phyloP scores from a whole-genome alignment of 164 flowering plant species.

The Tetrastigma voinierianum region DNA sequence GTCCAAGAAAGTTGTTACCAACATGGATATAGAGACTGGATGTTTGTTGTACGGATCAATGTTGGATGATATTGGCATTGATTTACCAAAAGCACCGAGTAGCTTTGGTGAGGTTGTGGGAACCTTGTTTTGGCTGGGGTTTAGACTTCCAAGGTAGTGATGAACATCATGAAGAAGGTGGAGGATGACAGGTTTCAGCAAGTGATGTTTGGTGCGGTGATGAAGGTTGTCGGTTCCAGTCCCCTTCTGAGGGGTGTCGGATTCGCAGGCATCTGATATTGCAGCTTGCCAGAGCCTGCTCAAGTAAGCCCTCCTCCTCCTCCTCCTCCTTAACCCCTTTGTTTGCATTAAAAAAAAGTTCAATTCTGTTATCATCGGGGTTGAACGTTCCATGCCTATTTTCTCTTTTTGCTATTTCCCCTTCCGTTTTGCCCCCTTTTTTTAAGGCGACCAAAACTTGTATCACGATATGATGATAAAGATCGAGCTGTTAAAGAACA shows the following conservation, averaged over 20 bases:
- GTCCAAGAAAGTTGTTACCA: slow-evolving; percentile 47
- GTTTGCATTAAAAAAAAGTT: slow-evolving; percentile 3
- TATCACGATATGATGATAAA: slow-evolving; percentile 22
- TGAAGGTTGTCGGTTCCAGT: slow-evolving; percentile 29
- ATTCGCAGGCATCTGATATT: slow-evolving; percentile 56
- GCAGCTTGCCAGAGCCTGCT: slow-evolving; percentile 57
- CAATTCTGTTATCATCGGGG: slow-evolving; percentile 9
- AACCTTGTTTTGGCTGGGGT: slow-evolving; percentile 48
- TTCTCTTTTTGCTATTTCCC: not conserved
- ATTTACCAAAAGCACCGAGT: slow-evolving; percentile 83
- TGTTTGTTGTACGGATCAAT: slow-evolving; percentile 58
- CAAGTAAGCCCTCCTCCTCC: slow-evolving; percentile 19
- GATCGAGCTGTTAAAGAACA: slow-evolving; percentile 29
- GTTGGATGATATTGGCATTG: slow-evolving; percentile 80
- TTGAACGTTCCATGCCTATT: not conserved
- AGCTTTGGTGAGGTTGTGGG: slow-evolving; percentile 75
- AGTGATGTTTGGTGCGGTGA: slow-evolving; percentile 45
- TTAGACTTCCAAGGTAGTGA: slow-evolving; percentile 60
- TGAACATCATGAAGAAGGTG: slow-evolving; percentile 54
- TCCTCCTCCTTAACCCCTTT: too few species aligned
- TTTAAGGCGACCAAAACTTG: slow-evolving; percentile 16
- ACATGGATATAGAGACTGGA: slow-evolving; percentile 61
- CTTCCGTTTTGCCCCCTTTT: not conserved
- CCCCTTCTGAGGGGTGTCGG: slow-evolving; percentile 52
- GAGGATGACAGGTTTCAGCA: slow-evolving; percentile 52